phyloP scores from a whole-genome alignment of 371 early-diverging fungal genomes.

The Actinomortierella wolfii region DNA sequence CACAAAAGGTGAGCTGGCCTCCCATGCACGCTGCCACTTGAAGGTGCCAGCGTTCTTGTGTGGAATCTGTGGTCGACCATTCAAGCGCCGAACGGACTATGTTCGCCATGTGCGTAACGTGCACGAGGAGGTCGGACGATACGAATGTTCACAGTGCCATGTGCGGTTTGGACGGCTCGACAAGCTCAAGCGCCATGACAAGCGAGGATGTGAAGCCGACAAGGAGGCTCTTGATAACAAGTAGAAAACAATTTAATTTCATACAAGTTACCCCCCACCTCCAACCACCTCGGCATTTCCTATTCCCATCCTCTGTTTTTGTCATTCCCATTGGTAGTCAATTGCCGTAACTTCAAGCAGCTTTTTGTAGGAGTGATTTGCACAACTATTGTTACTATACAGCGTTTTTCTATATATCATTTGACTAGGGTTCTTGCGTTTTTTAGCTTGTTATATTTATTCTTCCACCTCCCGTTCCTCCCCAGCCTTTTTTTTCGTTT shows the following conservation, averaged over 20 bases:
- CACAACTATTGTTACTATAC: too few species aligned
- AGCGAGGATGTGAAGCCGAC: constrained; percentile 39
- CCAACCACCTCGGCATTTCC: neutral
- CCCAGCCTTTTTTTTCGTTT: neutral
- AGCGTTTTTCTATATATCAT: neutral
- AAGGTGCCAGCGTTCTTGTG: constrained; percentile 44
- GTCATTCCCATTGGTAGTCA: too few species aligned
- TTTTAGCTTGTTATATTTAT: neutral
- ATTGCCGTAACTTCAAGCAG: neutral
- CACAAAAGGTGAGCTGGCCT: constrained; percentile 39
- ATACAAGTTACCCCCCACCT: neutral
- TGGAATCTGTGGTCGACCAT: constrained; percentile 42
- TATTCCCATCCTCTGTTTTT: neutral
- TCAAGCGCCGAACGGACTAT: constrained; percentile 43
- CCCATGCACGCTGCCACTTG: constrained; percentile 35
- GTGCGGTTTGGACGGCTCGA: constrained; percentile 39
- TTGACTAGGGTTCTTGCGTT: neutral
- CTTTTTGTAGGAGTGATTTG: neutral
- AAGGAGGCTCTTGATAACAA: constrained; percentile 39
- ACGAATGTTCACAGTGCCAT: constrained; percentile 30
- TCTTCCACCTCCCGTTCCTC: neutral
- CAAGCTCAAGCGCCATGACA: constrained; percentile 42
- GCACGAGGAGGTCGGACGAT: constrained; percentile 44
- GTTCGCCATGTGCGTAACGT: constrained; percentile 44
- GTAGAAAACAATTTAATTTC: neutral